phyloP scores from a whole-genome alignment of 2,329 filamentous ascomycete genomes.

The Colletotrichum sp. region DNA sequence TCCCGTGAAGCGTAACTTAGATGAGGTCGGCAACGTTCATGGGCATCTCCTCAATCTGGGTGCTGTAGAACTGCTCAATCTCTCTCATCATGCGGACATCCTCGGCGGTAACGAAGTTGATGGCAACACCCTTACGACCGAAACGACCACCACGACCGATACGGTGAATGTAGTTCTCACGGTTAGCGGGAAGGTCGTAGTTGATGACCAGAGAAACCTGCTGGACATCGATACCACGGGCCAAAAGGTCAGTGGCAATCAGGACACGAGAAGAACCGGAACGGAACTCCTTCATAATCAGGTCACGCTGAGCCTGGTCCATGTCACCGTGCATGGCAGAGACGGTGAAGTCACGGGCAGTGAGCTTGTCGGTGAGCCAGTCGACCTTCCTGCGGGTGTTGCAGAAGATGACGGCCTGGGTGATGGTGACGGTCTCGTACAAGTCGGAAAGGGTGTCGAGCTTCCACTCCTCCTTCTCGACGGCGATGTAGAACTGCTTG shows the following conservation, averaged over 20 bases:
- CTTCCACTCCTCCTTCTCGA: constrained; percentile 99
- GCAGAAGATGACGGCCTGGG: constrained; percentile 99
- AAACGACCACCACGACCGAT: constrained; percentile 99
- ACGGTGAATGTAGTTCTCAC: constrained; percentile 99
- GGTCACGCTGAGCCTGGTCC: constrained; percentile 96
- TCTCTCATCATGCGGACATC: constrained; percentile 99
- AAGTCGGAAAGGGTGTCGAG: constrained; percentile 98
- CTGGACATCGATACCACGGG: constrained; percentile 99
- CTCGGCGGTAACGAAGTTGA: constrained; percentile 99
- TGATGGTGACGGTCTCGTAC: constrained; percentile 99
- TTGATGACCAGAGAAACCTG: constrained; percentile 99
- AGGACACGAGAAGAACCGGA: constrained; percentile 98
- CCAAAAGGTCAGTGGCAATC: constrained; percentile 96
- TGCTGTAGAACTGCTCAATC: constrained; percentile 99
- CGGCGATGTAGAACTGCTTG: constrained; percentile 99
- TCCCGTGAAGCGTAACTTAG: constrained; percentile 46
- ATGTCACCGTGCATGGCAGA: constrained; percentile 99
- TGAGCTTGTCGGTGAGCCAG: constrained; percentile 99
- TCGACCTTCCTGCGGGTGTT: constrained; percentile 99
- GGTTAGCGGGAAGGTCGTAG: constrained; percentile 98
- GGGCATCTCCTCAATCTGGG: constrained; percentile 99
- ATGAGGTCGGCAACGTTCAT: constrained; percentile 87
- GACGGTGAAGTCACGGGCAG: constrained; percentile 97
- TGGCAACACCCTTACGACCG: constrained; percentile 99
- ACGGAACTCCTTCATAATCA: constrained; percentile 99